These are phyloP conservation scores for Crassisporium funariophilum DNA, from an alignment of 768 basidiomycete genomes.

Conservation along the genomic window DNA sequence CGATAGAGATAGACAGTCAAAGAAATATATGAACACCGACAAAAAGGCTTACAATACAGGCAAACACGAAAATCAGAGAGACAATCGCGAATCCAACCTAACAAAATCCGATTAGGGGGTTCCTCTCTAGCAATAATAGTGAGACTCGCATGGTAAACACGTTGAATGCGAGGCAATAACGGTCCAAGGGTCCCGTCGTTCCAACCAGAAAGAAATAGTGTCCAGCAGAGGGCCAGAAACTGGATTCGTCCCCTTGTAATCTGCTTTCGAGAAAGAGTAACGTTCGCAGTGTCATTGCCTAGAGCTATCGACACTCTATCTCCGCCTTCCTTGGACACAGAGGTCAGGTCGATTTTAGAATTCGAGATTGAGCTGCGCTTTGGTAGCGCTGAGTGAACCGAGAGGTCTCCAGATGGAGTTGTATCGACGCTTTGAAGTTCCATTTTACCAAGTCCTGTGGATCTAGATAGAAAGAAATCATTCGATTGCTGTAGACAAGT, in stretches of 20 bases:
- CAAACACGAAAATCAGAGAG: conserved; percentile 58
- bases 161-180: conserved; percentile 70
- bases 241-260: conserved; percentile 40
- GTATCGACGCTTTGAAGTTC: too few relatives aligned
- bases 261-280: conserved; percentile 20
- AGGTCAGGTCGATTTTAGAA: background rate
- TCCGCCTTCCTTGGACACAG: background rate
- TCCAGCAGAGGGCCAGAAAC: conserved; percentile 55
- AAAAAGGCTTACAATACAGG: conserved; percentile 27
- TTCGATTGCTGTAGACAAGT: too few relatives aligned
- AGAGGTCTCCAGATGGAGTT: too few relatives aligned
- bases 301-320: background rate
- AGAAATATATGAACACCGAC: too few relatives aligned
- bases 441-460: too few relatives aligned
- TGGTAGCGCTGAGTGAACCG: too few relatives aligned
- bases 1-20: background rate
- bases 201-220: conserved; percentile 70
- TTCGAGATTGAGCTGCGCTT: background rate
- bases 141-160: conserved; percentile 53
- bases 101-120: background rate
- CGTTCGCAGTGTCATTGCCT: background rate
- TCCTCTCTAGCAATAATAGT: too few relatives aligned
- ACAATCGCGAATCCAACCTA: conserved; percentile 59
- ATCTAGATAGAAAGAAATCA: too few relatives aligned
- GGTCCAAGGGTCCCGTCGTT: conserved; percentile 79